These are phyloP conservation scores for Hymenoscyphus repandus DNA, from an alignment of 2,329 filamentous ascomycete genomes.

Conservation along the genomic window DNA sequence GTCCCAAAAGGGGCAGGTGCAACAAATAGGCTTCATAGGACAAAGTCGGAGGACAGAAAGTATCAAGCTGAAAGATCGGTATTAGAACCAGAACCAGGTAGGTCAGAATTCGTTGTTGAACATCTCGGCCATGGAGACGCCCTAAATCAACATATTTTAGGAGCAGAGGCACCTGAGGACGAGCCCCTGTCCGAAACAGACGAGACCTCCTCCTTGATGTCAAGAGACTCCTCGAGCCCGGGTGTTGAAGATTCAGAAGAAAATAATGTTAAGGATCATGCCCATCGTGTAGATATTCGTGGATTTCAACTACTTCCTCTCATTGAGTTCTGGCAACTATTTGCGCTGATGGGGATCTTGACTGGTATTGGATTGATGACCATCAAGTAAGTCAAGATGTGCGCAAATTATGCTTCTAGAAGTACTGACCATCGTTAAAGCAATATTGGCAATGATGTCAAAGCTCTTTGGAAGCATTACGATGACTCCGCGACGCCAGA, in stretches of 20 bases:
- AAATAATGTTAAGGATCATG: slow-evolving; percentile 60
- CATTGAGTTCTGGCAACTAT: slow-evolving; percentile 86
- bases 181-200: slow-evolving; percentile 42
- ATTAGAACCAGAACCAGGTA: slow-evolving; percentile 58
- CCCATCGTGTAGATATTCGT: slow-evolving; percentile 84
- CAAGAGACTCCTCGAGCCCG: slow-evolving; percentile 44
- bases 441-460: slow-evolving; percentile 88
- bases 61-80: slow-evolving; percentile 34
- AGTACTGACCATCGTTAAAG: slow-evolving; percentile 38
- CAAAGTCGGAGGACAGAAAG: slow-evolving; percentile 41
- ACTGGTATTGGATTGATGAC: slow-evolving; percentile 96
- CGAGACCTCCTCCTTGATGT: slow-evolving; percentile 79
- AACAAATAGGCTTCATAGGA: slow-evolving; percentile 37
- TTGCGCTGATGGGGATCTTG: slow-evolving; percentile 80
- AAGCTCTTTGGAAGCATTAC: slow-evolving; percentile 83
- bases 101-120: slow-evolving; percentile 38
- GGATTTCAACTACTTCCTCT: slow-evolving; percentile 68
- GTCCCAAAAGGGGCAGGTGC: slow-evolving; percentile 34
- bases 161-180: slow-evolving; percentile 26
- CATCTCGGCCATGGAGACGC: slow-evolving; percentile 26
- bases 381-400: slow-evolving; percentile 73
- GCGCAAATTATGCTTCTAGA: background rate
- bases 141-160: slow-evolving; percentile 29
- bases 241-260: slow-evolving; percentile 38
- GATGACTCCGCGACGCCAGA: slow-evolving; percentile 66